Conservation (phyloP, 2,329 filamentous ascomycete species). For the Aspergillus pseudoterreus region DNA sequence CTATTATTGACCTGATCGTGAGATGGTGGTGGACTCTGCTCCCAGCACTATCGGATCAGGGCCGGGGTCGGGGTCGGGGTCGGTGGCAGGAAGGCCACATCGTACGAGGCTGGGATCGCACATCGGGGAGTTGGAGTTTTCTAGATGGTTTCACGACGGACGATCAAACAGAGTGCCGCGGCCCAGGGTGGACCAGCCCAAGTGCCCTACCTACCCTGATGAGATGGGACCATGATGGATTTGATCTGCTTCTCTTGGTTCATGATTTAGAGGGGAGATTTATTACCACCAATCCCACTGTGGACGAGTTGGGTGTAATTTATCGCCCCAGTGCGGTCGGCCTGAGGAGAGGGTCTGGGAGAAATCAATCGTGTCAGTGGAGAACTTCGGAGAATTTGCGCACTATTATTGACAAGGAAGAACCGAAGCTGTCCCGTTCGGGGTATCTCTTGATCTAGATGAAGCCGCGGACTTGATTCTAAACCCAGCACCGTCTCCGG, state of each 20-base stretch:
- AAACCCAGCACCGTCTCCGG: conserved; percentile 8
- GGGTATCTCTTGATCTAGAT: background rate
- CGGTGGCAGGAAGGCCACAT: background rate
- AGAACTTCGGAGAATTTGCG: no score
- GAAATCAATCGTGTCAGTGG: background rate
- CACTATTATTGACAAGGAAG: no score
- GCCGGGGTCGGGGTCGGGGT: no score
- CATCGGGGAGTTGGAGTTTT: conserved; percentile 12
- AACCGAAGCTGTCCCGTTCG: background rate
- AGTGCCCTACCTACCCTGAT: background rate
- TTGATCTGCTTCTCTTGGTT: no score
- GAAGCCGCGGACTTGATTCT: background rate
- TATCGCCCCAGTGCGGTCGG: conserved; percentile 4
- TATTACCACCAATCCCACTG: background rate
- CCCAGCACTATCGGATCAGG: no score
- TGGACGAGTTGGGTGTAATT: conserved; percentile 4
- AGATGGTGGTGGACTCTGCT: no score
- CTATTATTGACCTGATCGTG: no score
- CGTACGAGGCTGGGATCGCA: background rate
- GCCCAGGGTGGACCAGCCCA: conserved; percentile 10
- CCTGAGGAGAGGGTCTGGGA: conserved; percentile 3
- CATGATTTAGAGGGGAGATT: background rate
- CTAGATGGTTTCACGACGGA: conserved; percentile 32
- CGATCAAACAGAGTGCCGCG: conserved; percentile 27
- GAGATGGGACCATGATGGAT: no score